A percentile compares a stretch with the other conserved stretches of the same genome.
Conservation (phyloP, 2,329 filamentous ascomycete genomes). For the Neoascochyta sp. region DNA sequence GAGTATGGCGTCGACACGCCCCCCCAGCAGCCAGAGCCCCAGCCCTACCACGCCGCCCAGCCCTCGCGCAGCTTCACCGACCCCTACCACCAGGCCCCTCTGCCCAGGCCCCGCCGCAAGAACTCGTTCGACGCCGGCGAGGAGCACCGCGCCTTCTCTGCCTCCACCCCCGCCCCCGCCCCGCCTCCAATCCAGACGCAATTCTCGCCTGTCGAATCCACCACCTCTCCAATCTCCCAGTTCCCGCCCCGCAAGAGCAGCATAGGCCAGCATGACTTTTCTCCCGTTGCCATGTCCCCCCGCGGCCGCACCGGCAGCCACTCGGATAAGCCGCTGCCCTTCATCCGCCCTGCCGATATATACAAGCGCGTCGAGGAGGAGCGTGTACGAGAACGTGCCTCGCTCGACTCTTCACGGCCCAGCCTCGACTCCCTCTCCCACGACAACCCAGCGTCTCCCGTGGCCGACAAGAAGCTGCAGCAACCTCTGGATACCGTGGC, state of each 20-base stretch:
- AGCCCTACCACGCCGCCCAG: constrained; percentile 39
- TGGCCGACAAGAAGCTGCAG: constrained; percentile 18
- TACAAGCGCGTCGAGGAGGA: constrained; percentile 71
- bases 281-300: constrained; percentile 18
- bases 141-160: constrained; percentile 51
- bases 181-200: constrained; percentile 49
- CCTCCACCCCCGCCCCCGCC: constrained; percentile 21
- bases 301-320: constrained; percentile 30
- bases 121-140: constrained; percentile 56
- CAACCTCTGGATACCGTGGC: constrained; percentile 51
- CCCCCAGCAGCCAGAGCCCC: constrained; percentile 39
- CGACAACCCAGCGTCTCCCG: constrained; percentile 18
- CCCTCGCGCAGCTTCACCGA: constrained; percentile 41
- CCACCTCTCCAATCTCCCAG: constrained; percentile 36
- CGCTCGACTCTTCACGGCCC: constrained; percentile 56
- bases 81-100: constrained; percentile 32
- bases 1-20: constrained; percentile 52
- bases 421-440: constrained; percentile 52
- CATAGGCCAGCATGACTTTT: constrained; percentile 43
- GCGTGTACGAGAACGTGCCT: constrained; percentile 53
- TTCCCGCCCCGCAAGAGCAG: constrained; percentile 63
- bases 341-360: constrained; percentile 72
- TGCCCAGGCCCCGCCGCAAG: constrained; percentile 27
- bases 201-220: constrained; percentile 34
- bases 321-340: constrained; percentile 54